Conservation (phyloP, 305 asterid genomes). For the Plantago coronopus region DNA sequence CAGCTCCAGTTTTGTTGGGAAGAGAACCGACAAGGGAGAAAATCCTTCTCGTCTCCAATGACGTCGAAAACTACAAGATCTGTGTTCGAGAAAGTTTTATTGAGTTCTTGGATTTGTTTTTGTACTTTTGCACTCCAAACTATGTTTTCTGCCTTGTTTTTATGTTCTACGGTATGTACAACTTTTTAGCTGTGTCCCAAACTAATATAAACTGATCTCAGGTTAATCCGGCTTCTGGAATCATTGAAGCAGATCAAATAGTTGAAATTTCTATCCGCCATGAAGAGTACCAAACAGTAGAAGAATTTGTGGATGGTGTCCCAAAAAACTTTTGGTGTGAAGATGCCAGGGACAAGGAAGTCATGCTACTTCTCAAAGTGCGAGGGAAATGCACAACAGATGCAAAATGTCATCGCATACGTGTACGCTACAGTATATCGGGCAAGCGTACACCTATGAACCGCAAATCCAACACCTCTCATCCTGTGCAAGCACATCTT, state of each 20-base stretch:
- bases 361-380: conserved; percentile 46
- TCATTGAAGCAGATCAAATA: conserved; percentile 57
- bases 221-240: conserved; percentile 75
- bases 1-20: no score
- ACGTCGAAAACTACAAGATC: no score
- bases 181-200: no score
- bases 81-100: no score
- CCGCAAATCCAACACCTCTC: conserved; percentile 28
- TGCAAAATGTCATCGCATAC: conserved; percentile 56
- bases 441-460: conserved; percentile 54
- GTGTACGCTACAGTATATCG: conserved; percentile 67
- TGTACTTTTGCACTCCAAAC: no score
- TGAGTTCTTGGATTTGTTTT: no score
- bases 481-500: conserved; percentile 40
- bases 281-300: conserved; percentile 69
- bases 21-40: no score
- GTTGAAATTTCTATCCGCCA: conserved; percentile 66
- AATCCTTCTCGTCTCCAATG: no score
- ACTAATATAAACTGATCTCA: conserved; percentile 21
- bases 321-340: conserved; percentile 82
- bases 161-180: no score
- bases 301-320: conserved; percentile 76
- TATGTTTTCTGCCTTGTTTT: no score
- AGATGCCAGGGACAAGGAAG: conserved; percentile 92
- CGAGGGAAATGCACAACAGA: conserved; percentile 59